Evolutionary conservation across 2,329 filamentous ascomycete genomes (phyloP).

Genomic region (Cladosporium sp.): DNA sequence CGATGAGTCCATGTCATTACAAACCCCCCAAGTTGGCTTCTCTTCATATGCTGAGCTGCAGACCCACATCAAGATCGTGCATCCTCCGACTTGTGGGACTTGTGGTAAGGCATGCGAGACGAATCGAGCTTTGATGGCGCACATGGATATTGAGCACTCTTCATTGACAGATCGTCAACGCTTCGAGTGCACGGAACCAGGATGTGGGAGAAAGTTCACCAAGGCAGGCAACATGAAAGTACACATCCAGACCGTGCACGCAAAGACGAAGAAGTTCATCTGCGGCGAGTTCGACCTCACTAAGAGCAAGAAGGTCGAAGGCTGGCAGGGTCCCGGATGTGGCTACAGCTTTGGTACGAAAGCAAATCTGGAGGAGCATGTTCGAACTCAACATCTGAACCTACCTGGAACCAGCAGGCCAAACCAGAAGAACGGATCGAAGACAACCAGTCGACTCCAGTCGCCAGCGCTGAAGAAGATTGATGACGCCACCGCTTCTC

Average conservation of each 20-base stretch:
- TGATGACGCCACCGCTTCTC: not conserved
- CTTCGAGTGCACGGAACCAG: constrained; percentile 65
- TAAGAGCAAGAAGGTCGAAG: constrained; percentile 56
- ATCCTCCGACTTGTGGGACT: constrained; percentile 71
- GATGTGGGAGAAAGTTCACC: constrained; percentile 77
- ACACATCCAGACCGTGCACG: constrained; percentile 76
- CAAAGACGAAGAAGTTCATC: constrained; percentile 72
- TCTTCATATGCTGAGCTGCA: constrained; percentile 71
- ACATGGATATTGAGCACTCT: constrained; percentile 75
- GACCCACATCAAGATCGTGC: constrained; percentile 70
- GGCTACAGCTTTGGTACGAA: constrained; percentile 76
- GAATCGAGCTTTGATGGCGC: constrained; percentile 69
- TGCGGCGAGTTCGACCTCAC: constrained; percentile 71
- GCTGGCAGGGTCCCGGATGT: constrained; percentile 70
- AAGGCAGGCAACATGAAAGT: constrained; percentile 79
- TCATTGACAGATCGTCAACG: constrained; percentile 46
- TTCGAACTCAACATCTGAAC: constrained; percentile 74
- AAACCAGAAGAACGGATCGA: constrained; percentile 18
- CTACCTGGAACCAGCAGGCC: constrained; percentile 20
- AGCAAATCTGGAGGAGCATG: constrained; percentile 76
- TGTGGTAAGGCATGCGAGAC: constrained; percentile 71
- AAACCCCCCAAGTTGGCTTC: constrained; percentile 52
- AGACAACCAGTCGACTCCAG: constrained; percentile 5
- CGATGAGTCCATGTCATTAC: constrained; percentile 40
- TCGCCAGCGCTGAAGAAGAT: constrained; percentile 3